Evolutionary conservation across 2,329 filamentous ascomycete genomes (phyloP).

Genomic region (Aspergillus sp.): DNA sequence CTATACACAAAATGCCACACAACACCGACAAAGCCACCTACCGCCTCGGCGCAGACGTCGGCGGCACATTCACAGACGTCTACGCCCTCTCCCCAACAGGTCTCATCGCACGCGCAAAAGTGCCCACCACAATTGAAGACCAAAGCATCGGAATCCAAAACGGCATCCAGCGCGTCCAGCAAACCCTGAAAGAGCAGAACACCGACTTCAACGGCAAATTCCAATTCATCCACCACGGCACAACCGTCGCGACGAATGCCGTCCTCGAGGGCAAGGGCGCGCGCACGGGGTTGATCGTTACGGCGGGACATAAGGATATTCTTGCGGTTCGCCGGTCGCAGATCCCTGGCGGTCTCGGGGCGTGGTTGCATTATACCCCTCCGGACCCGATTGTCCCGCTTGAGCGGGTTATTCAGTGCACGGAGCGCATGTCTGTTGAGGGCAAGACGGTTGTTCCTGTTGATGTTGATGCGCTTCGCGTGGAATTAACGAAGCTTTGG

Average conservation of each 20-base stretch:
- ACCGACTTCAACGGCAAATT: slow-evolving; percentile 52
- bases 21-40: slow-evolving; percentile 8
- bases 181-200: slow-evolving; percentile 42
- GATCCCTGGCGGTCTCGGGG: slow-evolving; percentile 56
- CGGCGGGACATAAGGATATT: slow-evolving; percentile 56
- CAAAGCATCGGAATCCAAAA: slow-evolving; percentile 55
- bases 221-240: slow-evolving; percentile 56
- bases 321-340: slow-evolving; percentile 53
- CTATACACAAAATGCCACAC: not conserved
- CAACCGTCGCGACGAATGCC: slow-evolving; percentile 56
- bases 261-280: slow-evolving; percentile 56
- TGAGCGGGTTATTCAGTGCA: slow-evolving; percentile 53
- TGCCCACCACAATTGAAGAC: slow-evolving; percentile 51
- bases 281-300: slow-evolving; percentile 53
- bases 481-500: slow-evolving; percentile 31
- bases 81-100: slow-evolving; percentile 53
- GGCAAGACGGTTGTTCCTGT: slow-evolving; percentile 48
- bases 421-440: slow-evolving; percentile 50
- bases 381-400: slow-evolving; percentile 55
- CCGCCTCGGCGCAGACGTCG: slow-evolving; percentile 34
- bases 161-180: slow-evolving; percentile 50
- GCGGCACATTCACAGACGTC: slow-evolving; percentile 55
- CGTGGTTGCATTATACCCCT: slow-evolving; percentile 55
- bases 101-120: slow-evolving; percentile 51
- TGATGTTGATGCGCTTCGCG: slow-evolving; percentile 45